Evolutionary conservation across 2,329 filamentous ascomycete genomes (phyloP), one percentile per base, ranked within the genome.

Genomic region (Aphanoascus verrucosus): DNA sequence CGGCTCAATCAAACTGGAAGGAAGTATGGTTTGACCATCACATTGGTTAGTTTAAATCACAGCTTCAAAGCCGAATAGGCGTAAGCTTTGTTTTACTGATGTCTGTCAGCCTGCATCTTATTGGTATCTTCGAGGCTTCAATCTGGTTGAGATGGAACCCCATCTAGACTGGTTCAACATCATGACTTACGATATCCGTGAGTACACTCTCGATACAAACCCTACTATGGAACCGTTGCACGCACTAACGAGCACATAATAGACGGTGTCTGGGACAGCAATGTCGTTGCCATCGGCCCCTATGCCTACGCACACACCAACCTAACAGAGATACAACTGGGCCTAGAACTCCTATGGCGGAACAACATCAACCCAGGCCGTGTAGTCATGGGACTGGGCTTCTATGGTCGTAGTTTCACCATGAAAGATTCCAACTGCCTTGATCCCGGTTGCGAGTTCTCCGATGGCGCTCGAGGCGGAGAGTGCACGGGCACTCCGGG

Each of bases 41-140:
- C 62, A 0, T 3, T 63, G 0, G 47, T 52, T 28, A 52, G 48
- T 49, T 38, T 12, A 32, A 28, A 7, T 28, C 7, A 28, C 23
- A 7, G 3, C 43, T 31, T 34, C 20, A 12, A 34, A 5, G 17
- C 6, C 7, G 20, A 45, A 17, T 19, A n/a, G 3, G 3, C 34
- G 2, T 4, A 17, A 28, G n/a, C n/a, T 19, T 20, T 8, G 6
- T 15, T 3, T 7, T 53, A 20, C 15, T 60, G 14, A 62, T 57
- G 1, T 17, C 56, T n/a, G 1, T 15, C 35, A 54, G 35, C 64
- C 65, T 1, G 41, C 63, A 0, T 61, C 54, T 0, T 68, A 65
- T 55, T 66, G 63, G 64, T 66, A 67, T 53, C 55, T 69, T 14
- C 59, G 59, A 19, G 32, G 58, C 15, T 68, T 66, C 53, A 59